Percentiles rank a stretch among this genome's conserved stretches.
Evolutionary conservation across 345 rosid genomes (phyloP).

Genomic region (Eucalyptus pauciflora): DNA sequence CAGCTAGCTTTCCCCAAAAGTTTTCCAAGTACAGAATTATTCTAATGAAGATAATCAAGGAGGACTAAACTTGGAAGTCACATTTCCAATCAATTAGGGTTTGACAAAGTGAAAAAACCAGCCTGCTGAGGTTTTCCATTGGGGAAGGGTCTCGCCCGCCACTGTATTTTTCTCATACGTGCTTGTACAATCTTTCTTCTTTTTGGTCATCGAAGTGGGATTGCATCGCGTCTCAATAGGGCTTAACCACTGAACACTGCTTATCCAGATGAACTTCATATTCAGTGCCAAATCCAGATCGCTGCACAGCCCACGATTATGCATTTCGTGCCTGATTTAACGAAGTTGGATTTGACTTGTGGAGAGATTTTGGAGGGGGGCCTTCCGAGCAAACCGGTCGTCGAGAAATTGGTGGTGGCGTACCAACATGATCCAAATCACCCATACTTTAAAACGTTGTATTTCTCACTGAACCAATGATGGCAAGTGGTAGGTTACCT

Average conservation of each 20-base stretch:
- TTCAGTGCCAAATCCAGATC: not conserved
- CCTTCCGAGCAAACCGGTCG: not conserved
- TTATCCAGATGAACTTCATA: not conserved
- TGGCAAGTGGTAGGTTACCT: not conserved
- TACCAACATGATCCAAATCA: not conserved
- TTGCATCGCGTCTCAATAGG: not conserved
- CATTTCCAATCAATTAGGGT: not conserved
- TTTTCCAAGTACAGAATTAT: not conserved
- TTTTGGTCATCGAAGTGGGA: not conserved
- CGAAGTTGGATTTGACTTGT: not conserved
- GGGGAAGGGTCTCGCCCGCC: not conserved
- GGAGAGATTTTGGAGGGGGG: not conserved
- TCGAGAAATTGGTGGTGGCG: not conserved
- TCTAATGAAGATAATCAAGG: not conserved
- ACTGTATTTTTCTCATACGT: not conserved
- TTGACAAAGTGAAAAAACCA: not conserved
- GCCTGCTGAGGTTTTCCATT: not conserved
- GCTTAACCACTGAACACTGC: not conserved
- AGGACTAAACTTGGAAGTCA: not conserved
- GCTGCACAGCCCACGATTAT: not conserved
- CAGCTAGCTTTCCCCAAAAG: not conserved
- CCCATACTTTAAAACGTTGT: not conserved
- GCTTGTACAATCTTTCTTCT: not conserved
- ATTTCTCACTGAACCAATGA: not conserved
- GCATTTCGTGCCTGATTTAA: not conserved